A percentile compares a stretch with the other conserved stretches of the same genome.
Evolutionary conservation across 257 asterid genomes (phyloP).

Genomic region (Craterostigma plantagineum): DNA sequence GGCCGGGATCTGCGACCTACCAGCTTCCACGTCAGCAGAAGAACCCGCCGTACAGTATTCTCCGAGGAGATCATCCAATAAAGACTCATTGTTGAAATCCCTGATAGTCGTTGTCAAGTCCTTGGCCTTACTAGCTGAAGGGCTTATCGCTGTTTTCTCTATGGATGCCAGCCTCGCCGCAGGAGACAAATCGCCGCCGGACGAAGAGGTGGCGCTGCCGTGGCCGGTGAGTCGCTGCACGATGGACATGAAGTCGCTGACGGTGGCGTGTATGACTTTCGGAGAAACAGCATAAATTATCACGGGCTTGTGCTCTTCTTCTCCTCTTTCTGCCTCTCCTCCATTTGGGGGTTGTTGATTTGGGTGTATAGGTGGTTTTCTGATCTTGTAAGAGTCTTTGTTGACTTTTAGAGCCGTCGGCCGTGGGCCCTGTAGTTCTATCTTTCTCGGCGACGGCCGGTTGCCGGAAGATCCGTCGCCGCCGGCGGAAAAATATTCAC

Average conservation of each 20-base stretch:
- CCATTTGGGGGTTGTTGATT: no score
- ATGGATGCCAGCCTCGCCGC: constrained; percentile 77
- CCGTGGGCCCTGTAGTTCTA: constrained; percentile 80
- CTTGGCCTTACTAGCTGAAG: no score
- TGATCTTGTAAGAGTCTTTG: constrained; percentile 79
- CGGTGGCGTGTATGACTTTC: constrained; percentile 71
- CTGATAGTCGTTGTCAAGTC: background rate
- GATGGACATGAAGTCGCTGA: constrained; percentile 58
- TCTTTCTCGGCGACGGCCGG: constrained; percentile 36
- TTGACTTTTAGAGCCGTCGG: constrained; percentile 74
- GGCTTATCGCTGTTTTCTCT: constrained; percentile 35
- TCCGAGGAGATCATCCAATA: constrained; percentile 15
- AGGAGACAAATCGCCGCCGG: constrained; percentile 30
- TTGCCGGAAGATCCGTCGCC: no score
- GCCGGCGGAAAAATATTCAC: no score
- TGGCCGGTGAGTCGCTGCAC: constrained; percentile 85
- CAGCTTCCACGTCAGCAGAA: constrained; percentile 19
- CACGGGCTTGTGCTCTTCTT: constrained; percentile 61
- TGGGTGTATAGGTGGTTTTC: constrained; percentile 49
- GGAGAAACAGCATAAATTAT: constrained; percentile 87
- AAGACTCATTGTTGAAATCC: constrained; percentile 21
- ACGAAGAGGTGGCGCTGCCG: constrained; percentile 9
- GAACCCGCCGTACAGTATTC: background rate
- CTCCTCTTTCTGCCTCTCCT: no score
- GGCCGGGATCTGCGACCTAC: constrained; percentile 10